Evolutionary conservation across 208 protist genomes (phyloP).

Genomic region (Balamuthia mandrillaris): DNA sequence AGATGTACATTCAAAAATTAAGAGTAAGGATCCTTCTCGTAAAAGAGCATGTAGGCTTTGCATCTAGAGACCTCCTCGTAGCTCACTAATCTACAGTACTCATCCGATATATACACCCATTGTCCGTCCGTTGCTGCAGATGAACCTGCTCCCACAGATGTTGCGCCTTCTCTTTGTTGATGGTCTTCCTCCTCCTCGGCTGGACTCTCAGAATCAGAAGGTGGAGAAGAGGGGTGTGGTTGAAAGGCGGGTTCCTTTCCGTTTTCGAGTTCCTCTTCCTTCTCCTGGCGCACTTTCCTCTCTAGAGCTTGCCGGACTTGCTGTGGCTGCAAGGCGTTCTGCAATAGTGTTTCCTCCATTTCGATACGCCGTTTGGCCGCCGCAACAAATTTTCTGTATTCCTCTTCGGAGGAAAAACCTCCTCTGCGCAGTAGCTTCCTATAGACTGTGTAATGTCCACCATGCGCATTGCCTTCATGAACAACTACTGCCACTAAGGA

Average conservation of each 20-base stretch:
- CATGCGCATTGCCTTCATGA: not conserved
- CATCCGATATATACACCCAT: not conserved
- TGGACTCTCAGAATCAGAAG: not conserved
- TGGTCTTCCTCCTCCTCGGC: not conserved
- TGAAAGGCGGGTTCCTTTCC: no score
- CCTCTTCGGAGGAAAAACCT: not conserved
- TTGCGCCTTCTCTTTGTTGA: not conserved
- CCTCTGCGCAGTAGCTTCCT: not conserved
- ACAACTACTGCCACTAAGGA: not conserved
- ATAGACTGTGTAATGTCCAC: not conserved
- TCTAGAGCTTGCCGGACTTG: no score
- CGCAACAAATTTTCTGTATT: not conserved
- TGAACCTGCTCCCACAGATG: not conserved
- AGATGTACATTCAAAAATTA: no score
- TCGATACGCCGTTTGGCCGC: not conserved
- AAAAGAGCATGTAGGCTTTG: slow-evolving; percentile 8
- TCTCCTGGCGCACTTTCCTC: no score
- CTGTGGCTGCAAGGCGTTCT: no score
- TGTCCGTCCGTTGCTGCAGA: not conserved
- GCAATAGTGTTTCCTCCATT: no score
- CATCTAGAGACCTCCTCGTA: not conserved
- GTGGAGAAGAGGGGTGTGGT: not conserved
- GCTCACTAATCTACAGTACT: not conserved
- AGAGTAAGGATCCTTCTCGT: not conserved
- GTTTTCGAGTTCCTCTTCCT: no score